phyloP scores from a whole-genome alignment of 208 protist species.

The Crithidia sp. region DNA sequence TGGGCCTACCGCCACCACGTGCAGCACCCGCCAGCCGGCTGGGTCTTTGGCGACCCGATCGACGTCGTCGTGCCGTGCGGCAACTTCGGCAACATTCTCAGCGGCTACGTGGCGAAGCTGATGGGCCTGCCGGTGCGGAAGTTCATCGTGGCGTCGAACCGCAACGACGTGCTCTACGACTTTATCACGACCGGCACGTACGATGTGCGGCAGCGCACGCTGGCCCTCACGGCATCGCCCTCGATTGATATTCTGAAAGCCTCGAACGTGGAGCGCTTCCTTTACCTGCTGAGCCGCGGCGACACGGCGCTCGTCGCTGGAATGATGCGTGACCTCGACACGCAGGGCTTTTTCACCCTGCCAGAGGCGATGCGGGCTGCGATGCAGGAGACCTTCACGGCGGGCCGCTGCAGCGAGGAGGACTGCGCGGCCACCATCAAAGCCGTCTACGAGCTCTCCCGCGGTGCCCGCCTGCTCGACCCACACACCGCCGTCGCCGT shows the following conservation, averaged over 20 bases:
- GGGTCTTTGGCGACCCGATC: conserved; percentile 63
- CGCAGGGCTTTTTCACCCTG: conserved; percentile 61
- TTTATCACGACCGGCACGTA: conserved; percentile 92
- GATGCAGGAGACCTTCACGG: conserved; percentile 69
- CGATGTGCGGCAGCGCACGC: conserved; percentile 60
- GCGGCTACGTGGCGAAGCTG: conserved; percentile 92
- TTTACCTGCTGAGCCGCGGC: conserved; percentile 88
- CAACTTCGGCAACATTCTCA: conserved; percentile 97
- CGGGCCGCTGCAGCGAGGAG: conserved; percentile 74
- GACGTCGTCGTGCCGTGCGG: conserved; percentile 95
- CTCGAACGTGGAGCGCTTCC: conserved; percentile 96
- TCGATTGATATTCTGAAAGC: conserved; percentile 94
- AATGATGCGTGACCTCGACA: conserved; percentile 77
- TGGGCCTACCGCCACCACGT: conserved; percentile 92
- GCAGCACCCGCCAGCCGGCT: conserved; percentile 41
- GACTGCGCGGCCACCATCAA: conserved; percentile 84
- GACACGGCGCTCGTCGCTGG: conserved; percentile 63
- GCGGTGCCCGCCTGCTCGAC: conserved; percentile 69
- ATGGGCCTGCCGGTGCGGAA: conserved; percentile 89
- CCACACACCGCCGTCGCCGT: conserved; percentile 88
- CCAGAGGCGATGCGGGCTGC: conserved; percentile 40
- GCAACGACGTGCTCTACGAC: conserved; percentile 95
- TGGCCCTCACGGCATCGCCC: conserved; percentile 71
- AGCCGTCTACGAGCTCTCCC: conserved; percentile 54
- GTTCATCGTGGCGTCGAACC: conserved; percentile 95